Evolutionary conservation across 1,284 basidiomycete species (phyloP).

Genomic region (Malassezia pachydermatis): DNA sequence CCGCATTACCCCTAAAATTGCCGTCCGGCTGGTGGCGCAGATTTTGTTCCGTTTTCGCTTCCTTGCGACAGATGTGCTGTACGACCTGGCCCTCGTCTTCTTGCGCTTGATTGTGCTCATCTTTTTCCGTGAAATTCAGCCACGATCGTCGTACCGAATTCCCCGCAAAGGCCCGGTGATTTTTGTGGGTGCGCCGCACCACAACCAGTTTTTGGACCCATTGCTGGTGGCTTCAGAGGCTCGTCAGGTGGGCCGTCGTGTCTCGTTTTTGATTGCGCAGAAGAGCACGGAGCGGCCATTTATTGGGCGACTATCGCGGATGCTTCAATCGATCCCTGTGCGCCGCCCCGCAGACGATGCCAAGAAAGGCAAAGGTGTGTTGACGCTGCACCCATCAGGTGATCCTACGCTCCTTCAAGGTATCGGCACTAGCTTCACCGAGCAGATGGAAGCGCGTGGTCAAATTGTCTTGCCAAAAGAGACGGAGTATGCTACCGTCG

Average conservation of each 20-base stretch:
- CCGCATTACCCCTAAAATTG: conserved; percentile 26
- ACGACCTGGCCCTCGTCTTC: conserved; percentile 47
- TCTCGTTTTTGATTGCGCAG: conserved; percentile 85
- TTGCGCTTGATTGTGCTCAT: conserved; percentile 77
- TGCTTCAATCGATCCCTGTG: conserved; percentile 72
- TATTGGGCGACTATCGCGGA: conserved; percentile 70
- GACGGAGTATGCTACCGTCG: conserved; percentile 65
- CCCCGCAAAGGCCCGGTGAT: conserved; percentile 81
- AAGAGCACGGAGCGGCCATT: conserved; percentile 72
- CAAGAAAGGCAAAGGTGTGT: conserved; percentile 63
- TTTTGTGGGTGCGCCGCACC: conserved; percentile 91
- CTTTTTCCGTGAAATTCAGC: conserved; percentile 89
- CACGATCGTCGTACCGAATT: conserved; percentile 88
- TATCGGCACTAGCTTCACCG: conserved; percentile 65
- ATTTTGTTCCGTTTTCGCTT: conserved; percentile 29
- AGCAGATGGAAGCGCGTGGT: conserved; percentile 66
- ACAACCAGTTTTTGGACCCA: conserved; percentile 95
- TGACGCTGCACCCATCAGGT: conserved; percentile 58
- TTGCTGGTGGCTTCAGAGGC: conserved; percentile 79
- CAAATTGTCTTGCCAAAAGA: conserved; percentile 81
- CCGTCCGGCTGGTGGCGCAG: conserved; percentile 30
- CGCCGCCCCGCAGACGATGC: conserved; percentile 81
- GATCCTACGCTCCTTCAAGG: conserved; percentile 62
- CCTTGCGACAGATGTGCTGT: conserved; percentile 45
- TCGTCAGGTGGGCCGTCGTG: conserved; percentile 66